Conservation (phyloP, 108 stramenopile genomes). For the Nitzschia inconspicua region DNA sequence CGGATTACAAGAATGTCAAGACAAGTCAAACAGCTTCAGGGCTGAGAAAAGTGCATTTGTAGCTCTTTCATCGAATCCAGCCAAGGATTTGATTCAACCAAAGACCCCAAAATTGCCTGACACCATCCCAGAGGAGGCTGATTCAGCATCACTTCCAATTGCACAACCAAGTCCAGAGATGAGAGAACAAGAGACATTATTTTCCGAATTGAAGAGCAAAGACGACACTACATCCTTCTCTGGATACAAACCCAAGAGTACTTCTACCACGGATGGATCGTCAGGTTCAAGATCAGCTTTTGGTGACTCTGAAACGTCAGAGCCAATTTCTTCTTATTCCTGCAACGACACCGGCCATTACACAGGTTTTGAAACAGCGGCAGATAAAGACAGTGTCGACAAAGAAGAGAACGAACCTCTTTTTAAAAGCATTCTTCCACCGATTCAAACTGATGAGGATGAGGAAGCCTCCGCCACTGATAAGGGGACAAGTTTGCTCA, state of each 20-base stretch:
- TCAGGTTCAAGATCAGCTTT: not conserved
- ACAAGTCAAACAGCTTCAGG: slow-evolving; percentile 5
- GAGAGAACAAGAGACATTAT: not conserved
- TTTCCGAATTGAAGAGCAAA: no score
- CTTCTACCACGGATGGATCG: slow-evolving; percentile 7
- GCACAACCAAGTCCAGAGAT: not conserved
- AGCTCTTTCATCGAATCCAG: not conserved
- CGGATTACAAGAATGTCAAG: slow-evolving; percentile 9
- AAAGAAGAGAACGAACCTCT: not conserved
- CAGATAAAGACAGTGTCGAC: not conserved
- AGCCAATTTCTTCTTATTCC: not conserved
- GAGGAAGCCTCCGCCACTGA: slow-evolving; percentile 17
- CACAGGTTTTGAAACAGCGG: not conserved
- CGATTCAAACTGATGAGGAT: slow-evolving; percentile 5
- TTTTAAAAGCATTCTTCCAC: not conserved
- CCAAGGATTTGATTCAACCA: not conserved
- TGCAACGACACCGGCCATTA: not conserved
- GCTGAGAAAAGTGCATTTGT: not conserved
- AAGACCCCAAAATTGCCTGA: slow-evolving; percentile 12
- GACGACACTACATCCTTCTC: no score
- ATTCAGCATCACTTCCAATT: not conserved
- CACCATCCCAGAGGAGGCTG: slow-evolving; percentile 20
- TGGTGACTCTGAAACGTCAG: not conserved
- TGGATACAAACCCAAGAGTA: not conserved
- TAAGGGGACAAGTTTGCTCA: not conserved